Conservation (phyloP, 768 basidiomycete genomes). For the Lanmaoa pseudosensibilis region DNA sequence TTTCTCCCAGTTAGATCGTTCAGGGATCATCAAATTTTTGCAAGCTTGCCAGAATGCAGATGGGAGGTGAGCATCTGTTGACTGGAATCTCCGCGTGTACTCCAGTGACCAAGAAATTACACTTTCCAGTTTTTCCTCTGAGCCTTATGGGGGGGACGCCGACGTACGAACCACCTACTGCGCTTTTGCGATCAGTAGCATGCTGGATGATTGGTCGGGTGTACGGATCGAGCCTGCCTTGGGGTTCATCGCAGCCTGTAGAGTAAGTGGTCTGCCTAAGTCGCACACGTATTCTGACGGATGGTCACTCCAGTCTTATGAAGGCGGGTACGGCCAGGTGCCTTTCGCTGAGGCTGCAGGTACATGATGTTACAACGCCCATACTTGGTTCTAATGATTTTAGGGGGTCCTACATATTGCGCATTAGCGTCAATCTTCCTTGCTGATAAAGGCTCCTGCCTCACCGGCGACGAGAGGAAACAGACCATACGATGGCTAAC, state of each 20-base stretch:
- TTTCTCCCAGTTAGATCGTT: conserved; percentile 66
- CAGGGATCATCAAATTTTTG: conserved; percentile 67
- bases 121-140: conserved; percentile 60
- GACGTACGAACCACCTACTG: conserved; percentile 87
- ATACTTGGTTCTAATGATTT: background rate
- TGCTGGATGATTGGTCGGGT: conserved; percentile 80
- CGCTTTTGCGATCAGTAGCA: conserved; percentile 77
- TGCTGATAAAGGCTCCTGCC: conserved; percentile 30
- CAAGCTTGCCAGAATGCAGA: conserved; percentile 71
- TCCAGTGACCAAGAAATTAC: conserved; percentile 1
- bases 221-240: conserved; percentile 63
- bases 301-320: conserved; percentile 64
- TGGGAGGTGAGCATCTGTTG: conserved; percentile 61
- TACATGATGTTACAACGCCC: conserved; percentile 30
- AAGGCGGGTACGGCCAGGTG: conserved; percentile 88
- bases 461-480: conserved; percentile 41
- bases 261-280: conserved; percentile 46
- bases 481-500: conserved; percentile 75
- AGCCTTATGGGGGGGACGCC: conserved; percentile 66
- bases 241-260: conserved; percentile 65
- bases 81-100: conserved; percentile 12
- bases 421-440: conserved; percentile 75
- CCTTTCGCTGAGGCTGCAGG: conserved; percentile 86
- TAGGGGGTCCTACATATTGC: conserved; percentile 94
- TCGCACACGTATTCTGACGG: background rate